Evolutionary conservation across 176 grass and related monocot genomes (phyloP), one percentile per base, ranked within the genome.

Genomic region (Secale cereale): DNA sequence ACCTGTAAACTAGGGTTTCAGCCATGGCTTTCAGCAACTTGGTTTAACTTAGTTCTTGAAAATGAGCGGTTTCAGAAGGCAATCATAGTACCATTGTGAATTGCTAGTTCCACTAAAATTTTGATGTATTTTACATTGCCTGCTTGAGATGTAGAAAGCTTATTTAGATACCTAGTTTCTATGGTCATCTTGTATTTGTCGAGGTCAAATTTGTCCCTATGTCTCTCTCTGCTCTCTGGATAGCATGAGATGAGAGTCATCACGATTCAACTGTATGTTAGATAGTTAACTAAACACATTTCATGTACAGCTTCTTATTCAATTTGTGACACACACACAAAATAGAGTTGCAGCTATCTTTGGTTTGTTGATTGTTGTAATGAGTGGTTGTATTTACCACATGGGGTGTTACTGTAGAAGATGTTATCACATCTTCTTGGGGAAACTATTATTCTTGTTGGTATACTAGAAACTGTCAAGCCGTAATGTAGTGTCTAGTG

Each of bases 71-170:
- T 65, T 77, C 48, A 54, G 30, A 82, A 79, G 81, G 43, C 67
- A 56, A 36, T 68, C 41, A 45, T 74, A 70, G 70, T 52, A 46
- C 10, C 63, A 65, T 22, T 83, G 65, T 83, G 74, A 86, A 80
- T 79, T 74, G 37, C 27, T 80, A 82, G 35, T 35, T 79, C 57
- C 30, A 65, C 26, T 1, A 82, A 46, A 81, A 23, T 40, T 83
- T 83, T 74, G 41, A 8, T 66, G 13, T 32, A 56, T 26, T 68
- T n/a, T 74, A 43, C 25, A 86, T 66, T 71, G n/a, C 12, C 19
- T 68, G 36, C 48, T 81, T 77, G 33, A 85, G 64, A 81, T 52
- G 52, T 19, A 63, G 71, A 29, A 78, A 64, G 40, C 23, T 85
- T 81, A 48, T 76, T 48, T 25, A 25, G 32, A 71, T 37, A 8